phyloP scores from a whole-genome alignment of 192 early-diverging fungal genomes.

The Backusella luteola region DNA sequence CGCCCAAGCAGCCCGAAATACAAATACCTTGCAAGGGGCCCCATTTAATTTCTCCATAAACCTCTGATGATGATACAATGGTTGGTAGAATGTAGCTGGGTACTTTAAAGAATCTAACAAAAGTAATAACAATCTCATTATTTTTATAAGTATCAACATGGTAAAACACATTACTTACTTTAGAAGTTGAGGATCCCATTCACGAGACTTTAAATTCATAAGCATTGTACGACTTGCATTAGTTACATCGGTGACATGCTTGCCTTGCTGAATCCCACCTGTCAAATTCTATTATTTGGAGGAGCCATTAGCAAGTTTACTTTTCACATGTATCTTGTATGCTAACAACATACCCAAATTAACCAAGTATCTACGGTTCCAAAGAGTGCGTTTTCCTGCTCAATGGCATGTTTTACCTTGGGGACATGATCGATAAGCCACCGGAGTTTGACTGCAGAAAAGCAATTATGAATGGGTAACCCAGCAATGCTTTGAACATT shows the following conservation, averaged over 20 bases:
- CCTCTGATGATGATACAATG: conserved; percentile 79
- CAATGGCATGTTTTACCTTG: conserved; percentile 12
- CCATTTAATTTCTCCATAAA: conserved; percentile 62
- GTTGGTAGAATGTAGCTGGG: conserved; percentile 55
- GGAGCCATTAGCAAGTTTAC: too few species aligned
- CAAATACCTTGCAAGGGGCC: conserved; percentile 69
- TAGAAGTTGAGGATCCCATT: conserved; percentile 74
- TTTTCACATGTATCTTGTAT: too few species aligned
- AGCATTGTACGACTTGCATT: conserved; percentile 96
- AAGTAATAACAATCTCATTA: too few species aligned
- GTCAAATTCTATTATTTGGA: conserved; percentile 67
- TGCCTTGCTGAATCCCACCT: conserved; percentile 64
- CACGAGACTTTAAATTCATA: conserved; percentile 81
- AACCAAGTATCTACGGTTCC: conserved; percentile 95
- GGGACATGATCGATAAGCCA: conserved; percentile 86
- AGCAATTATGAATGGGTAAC: conserved; percentile 88
- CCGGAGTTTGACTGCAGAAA: conserved; percentile 85
- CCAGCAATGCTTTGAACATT: conserved; percentile 59
- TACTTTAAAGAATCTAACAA: conserved; percentile 61
- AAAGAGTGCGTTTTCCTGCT: conserved; percentile 20
- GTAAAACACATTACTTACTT: conserved; percentile 33
- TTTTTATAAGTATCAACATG: neutral
- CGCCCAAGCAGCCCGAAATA: conserved; percentile 85
- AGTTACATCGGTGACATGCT: conserved; percentile 89
- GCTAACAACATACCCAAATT: conserved; percentile 48